Base-by-base conservation (phyloP, 768 basidiomycete species). In the Mycena chlorophos region DNA sequence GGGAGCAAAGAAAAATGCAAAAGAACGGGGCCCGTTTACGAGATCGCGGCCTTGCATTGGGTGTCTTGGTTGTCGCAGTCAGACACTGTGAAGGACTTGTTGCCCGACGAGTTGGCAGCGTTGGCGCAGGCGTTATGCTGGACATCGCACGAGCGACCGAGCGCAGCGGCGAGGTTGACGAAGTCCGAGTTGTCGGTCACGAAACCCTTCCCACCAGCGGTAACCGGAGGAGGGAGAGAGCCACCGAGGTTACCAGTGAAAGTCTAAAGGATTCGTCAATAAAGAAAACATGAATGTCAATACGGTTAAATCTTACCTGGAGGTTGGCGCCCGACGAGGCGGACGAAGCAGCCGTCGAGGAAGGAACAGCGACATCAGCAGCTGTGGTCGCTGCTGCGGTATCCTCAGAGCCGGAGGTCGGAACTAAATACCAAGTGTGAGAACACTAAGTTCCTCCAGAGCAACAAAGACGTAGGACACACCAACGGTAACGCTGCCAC, bases 61-160 rank as follows among this genome's bases (percentile, higher is more conserved):
- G 31, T 69, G 28, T 57, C 49, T 37, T 57, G 60, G 13, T 49
- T 10, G n/a, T 61, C 56, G 57, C 73, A 74, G 20, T 62, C 57
- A 10, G 58, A 39, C 47, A 79, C 80, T 22, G 69, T 59, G 54
- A 81, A 70, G 27, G 66, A 48, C 66, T 68, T n/a, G 75, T 71
- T 29, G 65, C 65, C 22, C 66, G 71, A 31, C n/a, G 77, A 75
- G 73, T 83, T 83, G 17, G 80, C 79, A 23, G 72, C 61, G 65
- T 83, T 71, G 31, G 80, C 79, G 58, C 83, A 86, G 29, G 66
- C 54, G 68, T 84, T 84, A 65, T 83, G 76, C 66, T 84, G 82
- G 34, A 81, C 74, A 60, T 82, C 80, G 68, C 84, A 86, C 2
- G 81, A 81, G 27, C 83, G 78, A 20, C 78, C 79, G 28, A 84